Percentiles rank a stretch among this genome's conserved stretches.
These are phyloP conservation scores for Staphylotrichum tortipilum DNA, from an alignment of 495 filamentous ascomycete genomes.

Conservation along the genomic window DNA sequence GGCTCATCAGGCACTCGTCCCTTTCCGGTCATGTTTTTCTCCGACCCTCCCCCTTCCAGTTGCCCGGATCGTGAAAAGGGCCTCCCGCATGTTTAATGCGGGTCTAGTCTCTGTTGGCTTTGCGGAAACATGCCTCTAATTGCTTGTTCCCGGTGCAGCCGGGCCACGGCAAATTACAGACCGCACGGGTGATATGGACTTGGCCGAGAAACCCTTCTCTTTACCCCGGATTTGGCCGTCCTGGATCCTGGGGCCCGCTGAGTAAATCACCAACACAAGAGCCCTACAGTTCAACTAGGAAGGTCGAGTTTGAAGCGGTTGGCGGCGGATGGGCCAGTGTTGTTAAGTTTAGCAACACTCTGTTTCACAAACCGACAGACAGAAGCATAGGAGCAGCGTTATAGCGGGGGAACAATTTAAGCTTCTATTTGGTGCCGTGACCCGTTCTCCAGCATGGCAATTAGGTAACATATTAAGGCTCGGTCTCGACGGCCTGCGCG, in stretches of 20 bases:
- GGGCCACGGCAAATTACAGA: neutral
- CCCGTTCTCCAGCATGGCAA: neutral
- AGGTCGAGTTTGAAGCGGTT: neutral
- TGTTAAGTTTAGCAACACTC: conserved; percentile 4
- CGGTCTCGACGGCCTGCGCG: neutral
- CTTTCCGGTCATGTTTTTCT: neutral
- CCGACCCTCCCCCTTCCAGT: neutral
- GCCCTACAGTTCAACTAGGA: neutral
- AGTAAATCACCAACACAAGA: neutral
- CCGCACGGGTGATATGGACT: neutral
- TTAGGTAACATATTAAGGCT: conserved; percentile 3
- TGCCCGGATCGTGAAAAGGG: neutral
- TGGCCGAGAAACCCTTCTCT: neutral
- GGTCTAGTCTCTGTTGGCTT: neutral
- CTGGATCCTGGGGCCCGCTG: no score
- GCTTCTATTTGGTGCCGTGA: neutral
- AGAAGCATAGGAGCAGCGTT: neutral
- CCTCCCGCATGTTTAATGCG: neutral
- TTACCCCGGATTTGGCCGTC: no score
- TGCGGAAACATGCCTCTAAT: neutral
- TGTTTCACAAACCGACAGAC: neutral
- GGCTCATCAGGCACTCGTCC: no score
- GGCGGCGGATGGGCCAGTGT: neutral
- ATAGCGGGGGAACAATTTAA: neutral
- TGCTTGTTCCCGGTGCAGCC: neutral